These are phyloP conservation scores for Sordariomycetes sp. DNA, from an alignment of 2,329 filamentous ascomycete genomes.

Conservation along the genomic window DNA sequence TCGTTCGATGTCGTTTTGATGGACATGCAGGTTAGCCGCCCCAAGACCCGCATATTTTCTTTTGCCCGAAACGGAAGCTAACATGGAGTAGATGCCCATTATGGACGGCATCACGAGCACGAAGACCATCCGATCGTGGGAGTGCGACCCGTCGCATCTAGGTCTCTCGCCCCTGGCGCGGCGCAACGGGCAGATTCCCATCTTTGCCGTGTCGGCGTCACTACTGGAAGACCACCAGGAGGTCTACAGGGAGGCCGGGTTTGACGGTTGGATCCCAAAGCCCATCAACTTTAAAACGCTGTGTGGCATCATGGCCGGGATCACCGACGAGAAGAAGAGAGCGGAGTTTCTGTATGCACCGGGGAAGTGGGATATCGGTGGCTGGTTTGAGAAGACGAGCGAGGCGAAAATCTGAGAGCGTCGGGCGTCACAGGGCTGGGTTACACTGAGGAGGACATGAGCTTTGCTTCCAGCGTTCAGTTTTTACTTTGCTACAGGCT, in stretches of 20 bases:
- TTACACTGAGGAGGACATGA: not conserved
- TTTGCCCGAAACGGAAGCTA: not conserved
- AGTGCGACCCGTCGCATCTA: slow-evolving; percentile 37
- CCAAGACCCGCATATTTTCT: not conserved
- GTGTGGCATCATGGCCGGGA: slow-evolving; percentile 56
- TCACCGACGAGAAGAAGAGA: slow-evolving; percentile 49
- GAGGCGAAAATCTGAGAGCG: not conserved
- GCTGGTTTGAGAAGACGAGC: slow-evolving; percentile 59
- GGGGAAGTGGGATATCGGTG: slow-evolving; percentile 75
- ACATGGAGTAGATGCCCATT: slow-evolving; percentile 65
- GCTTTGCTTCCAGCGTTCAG: not conserved
- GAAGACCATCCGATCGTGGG: slow-evolving; percentile 70
- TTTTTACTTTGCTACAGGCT: too few species aligned
- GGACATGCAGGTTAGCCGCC: slow-evolving; percentile 70
- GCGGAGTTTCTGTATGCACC: slow-evolving; percentile 54
- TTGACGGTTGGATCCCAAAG: slow-evolving; percentile 87
- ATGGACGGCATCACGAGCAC: slow-evolving; percentile 75
- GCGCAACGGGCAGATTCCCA: slow-evolving; percentile 58
- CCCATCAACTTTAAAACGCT: slow-evolving; percentile 74
- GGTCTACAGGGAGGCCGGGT: slow-evolving; percentile 65
- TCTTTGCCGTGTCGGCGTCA: slow-evolving; percentile 82
- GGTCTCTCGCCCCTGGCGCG: slow-evolving; percentile 48
- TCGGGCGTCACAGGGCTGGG: not conserved
- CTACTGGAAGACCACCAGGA: slow-evolving; percentile 59
- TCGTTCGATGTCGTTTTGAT: slow-evolving; percentile 74